These are phyloP conservation scores for Paramarasmius palmivorus DNA, from an alignment of 1,284 basidiomycete genomes.

Conservation along the genomic window DNA sequence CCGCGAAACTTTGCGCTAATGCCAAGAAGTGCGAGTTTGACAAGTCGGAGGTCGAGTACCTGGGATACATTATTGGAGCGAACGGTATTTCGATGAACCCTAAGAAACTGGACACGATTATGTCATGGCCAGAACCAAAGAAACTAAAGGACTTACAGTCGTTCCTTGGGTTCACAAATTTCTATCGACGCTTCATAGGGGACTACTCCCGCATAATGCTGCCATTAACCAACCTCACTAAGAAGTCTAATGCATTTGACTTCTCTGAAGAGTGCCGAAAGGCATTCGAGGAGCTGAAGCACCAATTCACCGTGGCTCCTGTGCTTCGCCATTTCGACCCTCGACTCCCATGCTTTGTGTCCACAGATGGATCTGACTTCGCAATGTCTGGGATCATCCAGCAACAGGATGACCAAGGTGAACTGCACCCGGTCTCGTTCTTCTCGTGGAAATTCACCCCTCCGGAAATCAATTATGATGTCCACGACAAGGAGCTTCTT, in stretches of 20 bases:
- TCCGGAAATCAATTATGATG: slow-evolving; percentile 34
- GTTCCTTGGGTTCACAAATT: slow-evolving; percentile 33
- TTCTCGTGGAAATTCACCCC: slow-evolving; percentile 29
- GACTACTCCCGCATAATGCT: too few species aligned
- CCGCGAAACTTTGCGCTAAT: background rate
- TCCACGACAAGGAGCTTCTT: too few species aligned
- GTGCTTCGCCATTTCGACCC: slow-evolving; percentile 15
- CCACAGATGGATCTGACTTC: slow-evolving; percentile 18
- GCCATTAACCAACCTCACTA: too few species aligned
- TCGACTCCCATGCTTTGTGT: slow-evolving; percentile 34
- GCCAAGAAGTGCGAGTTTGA: background rate
- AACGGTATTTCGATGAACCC: background rate
- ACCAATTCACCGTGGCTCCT: too few species aligned
- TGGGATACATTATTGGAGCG: background rate
- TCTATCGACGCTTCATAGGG: too few species aligned
- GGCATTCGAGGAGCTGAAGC: too few species aligned
- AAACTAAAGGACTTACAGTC: slow-evolving; percentile 22
- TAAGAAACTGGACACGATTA: slow-evolving; percentile 10
- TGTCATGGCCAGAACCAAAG: slow-evolving; percentile 21
- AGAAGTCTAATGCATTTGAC: too few species aligned
- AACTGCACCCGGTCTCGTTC: slow-evolving; percentile 33
- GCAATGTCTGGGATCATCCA: slow-evolving; percentile 12
- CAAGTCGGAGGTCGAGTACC: background rate
- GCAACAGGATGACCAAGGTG: slow-evolving; percentile 6
- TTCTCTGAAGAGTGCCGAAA: too few species aligned